These are phyloP conservation scores for Alternaria novae-zelandiae DNA, from an alignment of 2,329 filamentous ascomycete genomes.

Conservation along the genomic window DNA sequence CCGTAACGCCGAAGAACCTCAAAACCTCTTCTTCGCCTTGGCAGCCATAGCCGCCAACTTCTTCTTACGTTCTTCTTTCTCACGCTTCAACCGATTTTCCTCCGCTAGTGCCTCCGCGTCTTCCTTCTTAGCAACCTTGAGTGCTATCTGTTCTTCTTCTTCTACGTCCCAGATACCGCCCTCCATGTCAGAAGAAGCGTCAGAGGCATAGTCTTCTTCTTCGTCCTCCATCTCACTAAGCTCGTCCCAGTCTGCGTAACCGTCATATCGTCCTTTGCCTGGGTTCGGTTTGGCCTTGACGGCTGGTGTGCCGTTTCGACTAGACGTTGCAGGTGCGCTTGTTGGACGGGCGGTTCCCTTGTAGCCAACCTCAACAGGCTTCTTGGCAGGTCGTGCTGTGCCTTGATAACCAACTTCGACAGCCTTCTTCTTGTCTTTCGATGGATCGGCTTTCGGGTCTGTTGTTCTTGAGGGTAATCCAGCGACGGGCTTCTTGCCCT, in stretches of 20 bases:
- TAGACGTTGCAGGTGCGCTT: slow-evolving; percentile 27
- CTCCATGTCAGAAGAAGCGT: slow-evolving; percentile 78
- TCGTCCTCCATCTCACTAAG: slow-evolving; percentile 59
- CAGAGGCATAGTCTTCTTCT: slow-evolving; percentile 69
- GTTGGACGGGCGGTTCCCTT: slow-evolving; percentile 46
- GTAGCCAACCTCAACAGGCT: slow-evolving; percentile 43
- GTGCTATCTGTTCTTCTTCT: slow-evolving; percentile 70
- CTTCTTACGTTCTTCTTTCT: slow-evolving; percentile 47
- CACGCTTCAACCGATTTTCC: slow-evolving; percentile 50
- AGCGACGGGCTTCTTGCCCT: slow-evolving; percentile 40
- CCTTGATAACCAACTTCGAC: slow-evolving; percentile 54
- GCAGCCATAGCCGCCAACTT: slow-evolving; percentile 41
- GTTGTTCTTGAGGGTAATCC: slow-evolving; percentile 18
- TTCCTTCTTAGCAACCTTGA: slow-evolving; percentile 68
- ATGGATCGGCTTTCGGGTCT: slow-evolving; percentile 33
- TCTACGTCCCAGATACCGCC: slow-evolving; percentile 77
- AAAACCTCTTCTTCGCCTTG: slow-evolving; percentile 40
- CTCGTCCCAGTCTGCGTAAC: slow-evolving; percentile 49
- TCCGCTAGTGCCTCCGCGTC: slow-evolving; percentile 69
- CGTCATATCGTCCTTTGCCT: slow-evolving; percentile 43
- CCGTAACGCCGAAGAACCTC: slow-evolving; percentile 32
- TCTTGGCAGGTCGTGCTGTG: slow-evolving; percentile 53
- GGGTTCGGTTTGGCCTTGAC: slow-evolving; percentile 39
- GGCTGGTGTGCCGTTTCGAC: slow-evolving; percentile 32
- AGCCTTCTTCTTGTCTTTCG: slow-evolving; percentile 47